These are phyloP conservation scores for Pyrus hybrid DNA, from an alignment of 331 rosid genomes.

Conservation along the genomic window DNA sequence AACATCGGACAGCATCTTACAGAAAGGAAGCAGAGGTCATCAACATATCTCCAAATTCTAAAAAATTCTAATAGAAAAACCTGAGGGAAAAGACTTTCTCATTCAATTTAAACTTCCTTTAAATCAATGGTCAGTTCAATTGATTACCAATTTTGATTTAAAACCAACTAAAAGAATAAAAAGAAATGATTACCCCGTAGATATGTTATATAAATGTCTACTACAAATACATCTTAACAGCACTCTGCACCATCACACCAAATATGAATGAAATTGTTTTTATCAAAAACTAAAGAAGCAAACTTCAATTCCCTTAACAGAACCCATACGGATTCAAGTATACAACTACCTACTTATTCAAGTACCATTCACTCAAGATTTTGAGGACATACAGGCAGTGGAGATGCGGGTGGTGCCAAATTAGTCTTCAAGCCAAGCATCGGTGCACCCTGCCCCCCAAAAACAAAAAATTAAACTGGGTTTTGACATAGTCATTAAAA, in stretches of 20 bases:
- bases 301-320: not conserved
- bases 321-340: not conserved
- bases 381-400: slow-evolving; percentile 53
- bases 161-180: not conserved
- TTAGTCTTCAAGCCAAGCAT: slow-evolving; percentile 53
- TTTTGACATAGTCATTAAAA: slow-evolving; percentile 3
- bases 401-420: slow-evolving; percentile 50
- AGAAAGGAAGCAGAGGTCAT: not conserved
- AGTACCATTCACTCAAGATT: not conserved
- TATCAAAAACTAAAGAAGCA: not conserved
- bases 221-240: not conserved
- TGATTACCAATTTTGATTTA: not conserved
- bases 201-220: not conserved
- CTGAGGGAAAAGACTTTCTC: not conserved
- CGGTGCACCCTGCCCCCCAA: slow-evolving; percentile 59
- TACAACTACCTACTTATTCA: not conserved
- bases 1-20: not conserved
- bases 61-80: not conserved
- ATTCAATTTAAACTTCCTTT: not conserved
- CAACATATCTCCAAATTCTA: not conserved
- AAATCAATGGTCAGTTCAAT: not conserved
- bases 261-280: not conserved
- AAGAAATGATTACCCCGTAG: not conserved
- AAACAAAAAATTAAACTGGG: slow-evolving; percentile 13
- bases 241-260: not conserved